A percentile compares a stretch with the other conserved stretches of the same genome.
phyloP scores from a whole-genome alignment of 163 green algal species.

The Scenedesmus sp. region DNA sequence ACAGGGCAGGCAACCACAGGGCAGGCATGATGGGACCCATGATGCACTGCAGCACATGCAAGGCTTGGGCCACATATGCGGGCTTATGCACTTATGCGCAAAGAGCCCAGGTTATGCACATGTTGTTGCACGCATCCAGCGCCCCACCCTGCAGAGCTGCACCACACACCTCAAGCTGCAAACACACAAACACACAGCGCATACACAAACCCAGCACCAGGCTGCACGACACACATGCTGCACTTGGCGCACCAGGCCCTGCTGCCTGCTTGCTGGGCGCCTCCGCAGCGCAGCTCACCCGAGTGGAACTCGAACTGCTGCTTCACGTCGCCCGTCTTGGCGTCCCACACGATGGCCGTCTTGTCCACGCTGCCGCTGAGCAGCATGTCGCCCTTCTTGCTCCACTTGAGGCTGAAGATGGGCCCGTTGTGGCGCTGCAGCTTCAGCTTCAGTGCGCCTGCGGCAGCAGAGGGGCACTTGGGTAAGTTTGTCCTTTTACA shows the following conservation, averaged over 20 bases:
- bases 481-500: too few species aligned
- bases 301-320: conserved; percentile 86
- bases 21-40: neutral
- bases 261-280: neutral
- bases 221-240: neutral
- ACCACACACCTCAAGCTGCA: too few species aligned
- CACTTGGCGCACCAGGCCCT: neutral
- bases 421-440: conserved; percentile 83
- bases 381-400: conserved; percentile 86
- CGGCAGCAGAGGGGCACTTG: neutral
- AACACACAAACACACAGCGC: too few species aligned
- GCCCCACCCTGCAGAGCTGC: too few species aligned
- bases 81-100: too few species aligned
- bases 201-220: too few species aligned
- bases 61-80: too few species aligned
- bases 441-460: conserved; percentile 36
- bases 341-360: conserved; percentile 92
- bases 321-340: conserved; percentile 77
- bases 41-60: too few species aligned
- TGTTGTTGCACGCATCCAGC: too few species aligned
- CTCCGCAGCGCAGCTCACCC: conserved; percentile 52
- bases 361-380: conserved; percentile 91
- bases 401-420: conserved; percentile 95
- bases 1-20: neutral
- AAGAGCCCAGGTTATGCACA: too few species aligned